phyloP scores from a whole-genome alignment of 2,329 filamentous ascomycete genomes.

The Pezicula radicicola region DNA sequence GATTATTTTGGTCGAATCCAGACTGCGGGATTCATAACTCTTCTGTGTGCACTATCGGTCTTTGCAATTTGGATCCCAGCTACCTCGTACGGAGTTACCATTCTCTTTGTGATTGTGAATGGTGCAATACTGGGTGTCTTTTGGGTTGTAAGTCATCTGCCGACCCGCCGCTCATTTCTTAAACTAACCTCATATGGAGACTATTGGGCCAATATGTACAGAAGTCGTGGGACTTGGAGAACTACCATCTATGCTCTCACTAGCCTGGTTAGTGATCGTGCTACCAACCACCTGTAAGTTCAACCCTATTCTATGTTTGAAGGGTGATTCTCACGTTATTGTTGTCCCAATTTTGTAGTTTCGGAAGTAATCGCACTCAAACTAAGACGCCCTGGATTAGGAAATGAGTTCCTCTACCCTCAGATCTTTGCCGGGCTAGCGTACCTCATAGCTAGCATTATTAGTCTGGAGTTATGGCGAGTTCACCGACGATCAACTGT shows the following conservation, averaged over 20 bases:
- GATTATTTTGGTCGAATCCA: conserved; percentile 41
- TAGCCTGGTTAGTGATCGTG: conserved; percentile 33
- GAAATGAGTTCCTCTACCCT: conserved; percentile 31
- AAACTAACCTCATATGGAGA: conserved; percentile 14
- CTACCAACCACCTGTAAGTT: conserved; percentile 31
- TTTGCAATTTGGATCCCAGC: conserved; percentile 46
- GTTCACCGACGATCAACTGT: too few relatives aligned
- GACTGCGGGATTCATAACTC: conserved; percentile 35
- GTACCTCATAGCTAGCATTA: conserved; percentile 29
- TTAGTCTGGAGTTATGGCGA: conserved; percentile 25
- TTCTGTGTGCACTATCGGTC: conserved; percentile 33
- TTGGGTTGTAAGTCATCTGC: conserved; percentile 36
- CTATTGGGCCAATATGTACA: conserved; percentile 34
- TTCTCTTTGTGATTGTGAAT: conserved; percentile 39
- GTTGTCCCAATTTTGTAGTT: conserved; percentile 19
- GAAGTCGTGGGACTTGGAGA: conserved; percentile 37
- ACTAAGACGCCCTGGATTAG: conserved; percentile 25
- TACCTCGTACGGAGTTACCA: conserved; percentile 35
- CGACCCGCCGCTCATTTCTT: neutral
- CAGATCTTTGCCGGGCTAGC: conserved; percentile 34
- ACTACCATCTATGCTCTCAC: conserved; percentile 34
- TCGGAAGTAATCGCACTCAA: conserved; percentile 39
- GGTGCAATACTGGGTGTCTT: conserved; percentile 44
- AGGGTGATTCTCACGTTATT: neutral
- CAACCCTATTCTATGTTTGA: neutral